Conservation (phyloP, 345 rosid species). For the Boechera divaricarpa region DNA sequence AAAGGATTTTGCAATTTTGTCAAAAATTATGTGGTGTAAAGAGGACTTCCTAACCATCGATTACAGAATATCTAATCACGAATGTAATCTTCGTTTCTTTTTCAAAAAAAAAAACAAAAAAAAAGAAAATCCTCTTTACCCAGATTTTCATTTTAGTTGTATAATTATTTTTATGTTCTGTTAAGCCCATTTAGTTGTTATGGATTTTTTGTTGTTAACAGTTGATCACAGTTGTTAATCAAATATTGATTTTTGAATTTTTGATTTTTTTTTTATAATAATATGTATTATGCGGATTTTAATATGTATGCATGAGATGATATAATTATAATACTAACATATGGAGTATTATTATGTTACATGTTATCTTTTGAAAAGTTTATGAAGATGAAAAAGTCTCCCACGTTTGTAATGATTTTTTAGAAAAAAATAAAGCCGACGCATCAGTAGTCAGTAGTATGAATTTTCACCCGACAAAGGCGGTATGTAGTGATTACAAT, state of each 20-base stretch:
- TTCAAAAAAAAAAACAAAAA: background rate
- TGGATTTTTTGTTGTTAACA: background rate
- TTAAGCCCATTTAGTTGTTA: too few relatives aligned
- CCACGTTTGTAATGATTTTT: background rate
- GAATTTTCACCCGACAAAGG: background rate
- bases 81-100: background rate
- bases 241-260: too few relatives aligned
- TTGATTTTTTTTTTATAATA: too few relatives aligned
- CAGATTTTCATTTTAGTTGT: background rate
- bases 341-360: too few relatives aligned
- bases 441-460: background rate
- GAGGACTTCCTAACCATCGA: background rate
- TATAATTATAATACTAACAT: background rate
- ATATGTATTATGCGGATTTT: background rate
- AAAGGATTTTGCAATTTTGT: background rate
- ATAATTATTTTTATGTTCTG: too few relatives aligned
- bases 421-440: background rate
- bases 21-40: background rate
- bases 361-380: background rate
- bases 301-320: background rate
- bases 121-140: too few relatives aligned
- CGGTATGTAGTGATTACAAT: conserved; percentile 1
- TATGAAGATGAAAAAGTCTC: background rate
- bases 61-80: background rate
- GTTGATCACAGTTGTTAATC: background rate